Evolutionary conservation across 1,139 yeast species (phyloP).

Genomic region (Pichia sp.): DNA sequence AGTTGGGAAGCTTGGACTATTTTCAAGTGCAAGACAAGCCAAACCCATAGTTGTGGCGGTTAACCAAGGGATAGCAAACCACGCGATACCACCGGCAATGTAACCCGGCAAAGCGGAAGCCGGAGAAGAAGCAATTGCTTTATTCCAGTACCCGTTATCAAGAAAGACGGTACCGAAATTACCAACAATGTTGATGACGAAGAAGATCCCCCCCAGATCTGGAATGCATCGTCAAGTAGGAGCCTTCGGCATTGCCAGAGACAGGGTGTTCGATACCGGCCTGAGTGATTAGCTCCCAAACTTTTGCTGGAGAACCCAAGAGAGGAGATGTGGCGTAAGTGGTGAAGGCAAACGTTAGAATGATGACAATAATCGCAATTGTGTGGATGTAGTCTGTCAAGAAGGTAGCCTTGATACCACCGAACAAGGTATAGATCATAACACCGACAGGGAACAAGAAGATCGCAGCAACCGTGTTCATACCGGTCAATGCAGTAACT

Average conservation of each 20-base stretch:
- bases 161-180: constrained; percentile 22
- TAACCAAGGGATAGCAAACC: constrained; percentile 43
- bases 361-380: constrained; percentile 26
- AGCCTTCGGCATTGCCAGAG: constrained; percentile 43
- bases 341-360: constrained; percentile 37
- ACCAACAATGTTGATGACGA: constrained; percentile 28
- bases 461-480: constrained; percentile 37
- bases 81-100: constrained; percentile 41
- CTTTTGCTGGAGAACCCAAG: constrained; percentile 44
- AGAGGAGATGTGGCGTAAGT: constrained; percentile 39
- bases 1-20: constrained; percentile 35
- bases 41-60: constrained; percentile 43
- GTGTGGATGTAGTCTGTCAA: constrained; percentile 32
- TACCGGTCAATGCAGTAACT: constrained; percentile 37
- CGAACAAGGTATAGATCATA: constrained; percentile 39
- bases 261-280: constrained; percentile 36
- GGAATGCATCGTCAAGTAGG: constrained; percentile 44
- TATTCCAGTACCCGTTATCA: constrained; percentile 31
- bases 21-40: constrained; percentile 30
- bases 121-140: constrained; percentile 40
- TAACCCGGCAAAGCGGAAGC: constrained; percentile 36
- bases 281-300: constrained; percentile 41
- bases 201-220: constrained; percentile 34
- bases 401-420: constrained; percentile 44
- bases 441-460: constrained; percentile 44